Base-by-base conservation (phyloP, 768 basidiomycete species). In the Lactifluus piperatus region DNA sequence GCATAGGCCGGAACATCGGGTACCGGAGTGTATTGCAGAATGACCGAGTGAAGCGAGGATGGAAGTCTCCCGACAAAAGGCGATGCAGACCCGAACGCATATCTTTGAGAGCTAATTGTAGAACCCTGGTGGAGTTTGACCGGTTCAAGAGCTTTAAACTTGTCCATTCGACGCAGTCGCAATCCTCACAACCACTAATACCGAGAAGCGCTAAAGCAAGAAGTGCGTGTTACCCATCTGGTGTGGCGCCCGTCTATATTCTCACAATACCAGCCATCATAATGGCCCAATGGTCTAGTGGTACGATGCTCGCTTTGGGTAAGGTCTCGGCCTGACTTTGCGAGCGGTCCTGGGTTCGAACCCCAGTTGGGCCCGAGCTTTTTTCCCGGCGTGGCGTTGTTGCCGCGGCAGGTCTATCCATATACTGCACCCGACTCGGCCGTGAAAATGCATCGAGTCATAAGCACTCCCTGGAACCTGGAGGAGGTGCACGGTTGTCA, bases 121-220 rank as follows among this genome's bases (percentile, higher is more conserved):
- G 71, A 71, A 9, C 57, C 66, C 68, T 67, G 50, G 37, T 74
- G 67, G 24, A 73, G 67, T 48, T 68, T 68, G 55, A 73, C 71
- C 18, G 92, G 91, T 68, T 92, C 87, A 41, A 94, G 81, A 0
- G 89, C 80, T n/a, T 83, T 77, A 72, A 94, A 94, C 72, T 88
- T 89, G 74, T 94, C 86, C 90, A 91, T 89, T 37, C 30, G 48
- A 60, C 43, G 41, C 32, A 4, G 43, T 34, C 45, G 45, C 54
- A 5, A 54, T 30, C n/a, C n/a, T 29, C 41, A 36, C 20, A n/a
- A 29, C 7, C 36, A 18, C 20, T 16, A n/a, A 48, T 8, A 18
- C 13, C 7, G 2, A 16, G 22, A 2, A 5, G 24, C 39, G 56
- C 10, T 24, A 24, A n/a, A 52, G 11, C 11, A 30, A n/a, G 37